phyloP scores from a whole-genome alignment of 2,329 filamentous ascomycete species.

The Cadophora malorum region DNA sequence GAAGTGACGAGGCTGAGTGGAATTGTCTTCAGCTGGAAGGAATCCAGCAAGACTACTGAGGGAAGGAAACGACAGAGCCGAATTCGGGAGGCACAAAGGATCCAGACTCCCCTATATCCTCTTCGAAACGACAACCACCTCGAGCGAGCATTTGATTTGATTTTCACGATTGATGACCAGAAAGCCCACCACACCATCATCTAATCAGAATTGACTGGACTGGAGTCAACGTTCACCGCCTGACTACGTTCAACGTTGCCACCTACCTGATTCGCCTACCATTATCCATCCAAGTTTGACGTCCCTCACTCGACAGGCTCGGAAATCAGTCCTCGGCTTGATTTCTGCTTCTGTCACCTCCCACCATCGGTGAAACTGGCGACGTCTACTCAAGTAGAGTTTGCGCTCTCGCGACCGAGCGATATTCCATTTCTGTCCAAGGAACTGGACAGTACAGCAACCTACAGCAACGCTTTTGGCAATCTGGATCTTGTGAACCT shows the following conservation, averaged over 20 bases:
- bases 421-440: slow-evolving; percentile 26
- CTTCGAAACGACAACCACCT: slow-evolving; percentile 1
- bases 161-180: background rate
- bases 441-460: slow-evolving; percentile 30
- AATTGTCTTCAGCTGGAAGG: background rate
- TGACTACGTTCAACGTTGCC: background rate
- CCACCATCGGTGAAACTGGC: slow-evolving; percentile 31
- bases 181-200: background rate
- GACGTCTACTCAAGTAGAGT: slow-evolving; percentile 33
- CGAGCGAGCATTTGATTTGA: background rate
- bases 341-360: slow-evolving; percentile 17
- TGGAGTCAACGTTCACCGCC: background rate
- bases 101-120: background rate
- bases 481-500: slow-evolving; percentile 39
- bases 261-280: background rate
- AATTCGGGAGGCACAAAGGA: background rate
- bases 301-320: slow-evolving; percentile 4
- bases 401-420: slow-evolving; percentile 33
- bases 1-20: background rate
- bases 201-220: background rate
- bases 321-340: slow-evolving; percentile 18
- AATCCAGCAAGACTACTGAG: background rate
- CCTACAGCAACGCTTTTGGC: slow-evolving; percentile 31
- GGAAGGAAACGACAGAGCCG: background rate
- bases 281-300: background rate